Evolutionary conservation across 1,284 basidiomycete genomes (phyloP).

Genomic region (Ustilago tritici): DNA sequence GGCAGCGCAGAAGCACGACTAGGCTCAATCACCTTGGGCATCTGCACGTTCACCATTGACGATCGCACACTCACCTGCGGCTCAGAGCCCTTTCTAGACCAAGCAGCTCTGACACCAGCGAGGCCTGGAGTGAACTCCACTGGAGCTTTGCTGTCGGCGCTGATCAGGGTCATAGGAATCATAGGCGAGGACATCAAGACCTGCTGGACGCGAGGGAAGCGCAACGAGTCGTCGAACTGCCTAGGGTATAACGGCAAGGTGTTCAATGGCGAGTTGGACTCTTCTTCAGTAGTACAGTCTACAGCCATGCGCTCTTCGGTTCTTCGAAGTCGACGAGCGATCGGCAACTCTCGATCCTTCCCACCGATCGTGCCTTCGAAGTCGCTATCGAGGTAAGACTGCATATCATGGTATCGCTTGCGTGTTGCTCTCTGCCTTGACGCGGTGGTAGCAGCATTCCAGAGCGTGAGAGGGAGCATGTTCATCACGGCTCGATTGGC

Average conservation of each 20-base stretch:
- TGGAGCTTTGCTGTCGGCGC: not conserved
- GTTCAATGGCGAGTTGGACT: conserved; percentile 27
- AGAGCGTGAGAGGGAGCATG: conserved; percentile 45
- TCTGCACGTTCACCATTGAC: conserved; percentile 5
- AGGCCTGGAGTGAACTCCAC: conserved; percentile 43
- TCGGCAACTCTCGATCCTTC: conserved; percentile 55
- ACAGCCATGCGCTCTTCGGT: conserved; percentile 43
- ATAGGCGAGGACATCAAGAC: conserved; percentile 17
- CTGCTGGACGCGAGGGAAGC: conserved; percentile 13
- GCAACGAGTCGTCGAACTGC: conserved; percentile 1
- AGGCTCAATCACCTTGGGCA: conserved; percentile 35
- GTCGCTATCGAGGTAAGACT: conserved; percentile 52
- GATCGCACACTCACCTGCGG: conserved; percentile 6
- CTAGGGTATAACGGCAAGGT: not conserved
- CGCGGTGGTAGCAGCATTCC: conserved; percentile 42
- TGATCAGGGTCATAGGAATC: conserved; percentile 10
- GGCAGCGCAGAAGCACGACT: conserved; percentile 27
- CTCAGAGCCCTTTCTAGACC: conserved; percentile 26
- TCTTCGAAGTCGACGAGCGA: conserved; percentile 46
- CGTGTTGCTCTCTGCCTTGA: conserved; percentile 35
- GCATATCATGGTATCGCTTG: conserved; percentile 38
- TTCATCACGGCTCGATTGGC: conserved; percentile 44
- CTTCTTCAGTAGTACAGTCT: conserved; percentile 47
- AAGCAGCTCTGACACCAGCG: conserved; percentile 43
- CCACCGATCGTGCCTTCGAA: conserved; percentile 61